A percentile compares a stretch with the other conserved stretches of the same genome.
Evolutionary conservation across 495 filamentous ascomycete species (phyloP).

Genomic region (Thozetella sp.): DNA sequence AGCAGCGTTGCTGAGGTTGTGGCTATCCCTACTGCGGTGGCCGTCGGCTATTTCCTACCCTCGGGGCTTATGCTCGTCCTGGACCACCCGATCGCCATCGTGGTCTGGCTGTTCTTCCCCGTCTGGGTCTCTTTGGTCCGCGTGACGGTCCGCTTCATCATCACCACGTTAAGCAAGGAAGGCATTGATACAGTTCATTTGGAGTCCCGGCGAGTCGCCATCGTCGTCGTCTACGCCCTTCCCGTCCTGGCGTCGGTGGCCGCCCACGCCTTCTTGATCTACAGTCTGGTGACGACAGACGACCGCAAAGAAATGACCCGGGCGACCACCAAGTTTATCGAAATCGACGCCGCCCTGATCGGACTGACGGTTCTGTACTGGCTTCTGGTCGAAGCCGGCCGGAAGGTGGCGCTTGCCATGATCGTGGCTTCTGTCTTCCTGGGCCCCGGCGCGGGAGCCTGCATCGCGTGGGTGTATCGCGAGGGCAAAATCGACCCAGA

Average conservation of each 20-base stretch:
- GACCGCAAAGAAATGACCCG: constrained; percentile 41
- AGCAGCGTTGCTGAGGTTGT: constrained; percentile 27
- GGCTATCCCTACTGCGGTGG: constrained; percentile 37
- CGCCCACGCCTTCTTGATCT: constrained; percentile 28
- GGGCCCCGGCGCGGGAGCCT: constrained; percentile 39
- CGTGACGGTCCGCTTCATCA: constrained; percentile 20
- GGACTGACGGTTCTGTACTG: constrained; percentile 39
- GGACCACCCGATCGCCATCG: constrained; percentile 69
- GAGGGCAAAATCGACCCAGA: constrained; percentile 29
- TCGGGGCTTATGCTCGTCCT: constrained; percentile 71
- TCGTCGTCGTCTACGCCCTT: constrained; percentile 30
- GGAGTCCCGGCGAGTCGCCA: constrained; percentile 23
- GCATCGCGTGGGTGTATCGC: constrained; percentile 34
- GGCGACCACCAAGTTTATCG: constrained; percentile 30
- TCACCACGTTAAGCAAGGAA: constrained; percentile 9
- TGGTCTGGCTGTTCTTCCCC: constrained; percentile 49
- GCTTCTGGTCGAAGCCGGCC: constrained; percentile 37
- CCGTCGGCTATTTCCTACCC: constrained; percentile 34
- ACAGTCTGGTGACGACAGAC: constrained; percentile 25
- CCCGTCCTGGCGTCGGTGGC: constrained; percentile 32
- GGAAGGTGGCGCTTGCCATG: constrained; percentile 25
- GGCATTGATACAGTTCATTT: constrained; percentile 22
- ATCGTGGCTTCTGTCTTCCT: constrained; percentile 23
- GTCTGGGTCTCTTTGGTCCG: constrained; percentile 34
- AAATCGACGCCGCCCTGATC: constrained; percentile 32